Percentiles rank a stretch among this genome's conserved stretches.
phyloP scores from a whole-genome alignment of 2,329 filamentous ascomycete species.

The Calonectria fujianensis region DNA sequence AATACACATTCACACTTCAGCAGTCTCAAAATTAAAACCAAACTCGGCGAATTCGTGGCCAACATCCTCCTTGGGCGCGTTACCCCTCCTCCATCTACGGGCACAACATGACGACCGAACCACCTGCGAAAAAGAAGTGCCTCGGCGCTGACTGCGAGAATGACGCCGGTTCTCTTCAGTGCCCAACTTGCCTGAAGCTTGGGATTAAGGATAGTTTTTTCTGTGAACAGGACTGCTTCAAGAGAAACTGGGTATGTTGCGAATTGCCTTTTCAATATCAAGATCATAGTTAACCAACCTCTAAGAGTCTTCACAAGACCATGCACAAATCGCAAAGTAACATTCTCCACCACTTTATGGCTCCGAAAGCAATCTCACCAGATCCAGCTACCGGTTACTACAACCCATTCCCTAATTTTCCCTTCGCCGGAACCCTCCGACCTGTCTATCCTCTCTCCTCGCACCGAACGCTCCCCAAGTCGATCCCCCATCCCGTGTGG shows the following conservation, averaged over 20 bases:
- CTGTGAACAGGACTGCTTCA: conserved; percentile 99
- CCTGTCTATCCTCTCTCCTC: conserved; percentile 91
- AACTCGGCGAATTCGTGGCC: neutral
- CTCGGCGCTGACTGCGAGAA: conserved; percentile 89
- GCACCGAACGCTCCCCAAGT: conserved; percentile 83
- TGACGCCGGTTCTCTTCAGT: conserved; percentile 89
- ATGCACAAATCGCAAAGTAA: conserved; percentile 83
- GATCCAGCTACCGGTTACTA: conserved; percentile 91
- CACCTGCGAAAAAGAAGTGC: conserved; percentile 80
- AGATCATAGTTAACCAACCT: conserved; percentile 42
- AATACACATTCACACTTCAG: neutral
- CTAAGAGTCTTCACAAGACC: conserved; percentile 85
- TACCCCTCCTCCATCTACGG: conserved; percentile 16
- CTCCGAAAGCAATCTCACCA: conserved; percentile 90
- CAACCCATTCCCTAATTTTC: conserved; percentile 94
- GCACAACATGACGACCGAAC: conserved; percentile 69
- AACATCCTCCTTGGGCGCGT: neutral
- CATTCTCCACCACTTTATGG: conserved; percentile 83
- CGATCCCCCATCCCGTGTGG: conserved; percentile 91
- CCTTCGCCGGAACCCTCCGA: conserved; percentile 86
- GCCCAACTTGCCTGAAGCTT: conserved; percentile 94
- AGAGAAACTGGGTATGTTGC: conserved; percentile 92
- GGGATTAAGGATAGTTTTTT: conserved; percentile 94
- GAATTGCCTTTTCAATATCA: conserved; percentile 34
- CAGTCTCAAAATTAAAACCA: neutral